Evolutionary conservation across 2,329 filamentous ascomycete species (phyloP).

Genomic region (Colletotrichum lini): DNA sequence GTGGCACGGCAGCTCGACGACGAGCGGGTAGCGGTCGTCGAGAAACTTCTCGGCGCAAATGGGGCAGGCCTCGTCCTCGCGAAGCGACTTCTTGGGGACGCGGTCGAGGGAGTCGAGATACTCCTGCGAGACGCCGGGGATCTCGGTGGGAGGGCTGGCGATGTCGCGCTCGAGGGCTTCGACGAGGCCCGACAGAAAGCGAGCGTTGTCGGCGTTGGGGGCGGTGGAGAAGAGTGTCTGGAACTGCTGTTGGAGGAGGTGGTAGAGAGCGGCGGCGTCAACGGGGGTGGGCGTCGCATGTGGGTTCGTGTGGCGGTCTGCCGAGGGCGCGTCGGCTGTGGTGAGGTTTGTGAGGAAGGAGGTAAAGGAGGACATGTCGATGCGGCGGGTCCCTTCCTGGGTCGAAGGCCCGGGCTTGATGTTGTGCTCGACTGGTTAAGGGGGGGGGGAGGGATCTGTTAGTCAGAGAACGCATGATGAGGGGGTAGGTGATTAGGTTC

Average conservation of each 20-base stretch:
- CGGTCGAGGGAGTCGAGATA: constrained; percentile 73
- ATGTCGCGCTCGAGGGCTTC: constrained; percentile 64
- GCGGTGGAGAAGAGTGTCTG: constrained; percentile 64
- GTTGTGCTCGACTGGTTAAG: constrained; percentile 76
- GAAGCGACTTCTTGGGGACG: constrained; percentile 66
- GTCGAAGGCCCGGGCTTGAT: constrained; percentile 62
- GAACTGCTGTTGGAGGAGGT: constrained; percentile 72
- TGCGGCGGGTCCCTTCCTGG: constrained; percentile 64
- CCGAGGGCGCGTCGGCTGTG: constrained; percentile 47
- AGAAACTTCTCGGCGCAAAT: constrained; percentile 75
- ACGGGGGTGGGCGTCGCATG: constrained; percentile 73
- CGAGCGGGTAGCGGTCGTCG: constrained; percentile 73
- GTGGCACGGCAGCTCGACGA: constrained; percentile 76
- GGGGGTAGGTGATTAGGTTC: constrained; percentile 16
- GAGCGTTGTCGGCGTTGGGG: constrained; percentile 63
- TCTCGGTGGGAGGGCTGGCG: constrained; percentile 63
- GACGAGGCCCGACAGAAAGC: constrained; percentile 66
- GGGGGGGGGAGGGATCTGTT: constrained; percentile 6
- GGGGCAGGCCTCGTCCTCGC: constrained; percentile 68
- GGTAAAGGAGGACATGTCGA: constrained; percentile 76
- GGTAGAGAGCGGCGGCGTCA: constrained; percentile 70
- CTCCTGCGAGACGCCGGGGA: constrained; percentile 70
- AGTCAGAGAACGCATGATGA: constrained; percentile 22
- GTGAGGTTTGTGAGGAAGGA: constrained; percentile 70
- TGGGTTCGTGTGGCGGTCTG: constrained; percentile 61